Base-by-base conservation (phyloP, 2,329 filamentous ascomycete genomes). In the Capronia americana region DNA sequence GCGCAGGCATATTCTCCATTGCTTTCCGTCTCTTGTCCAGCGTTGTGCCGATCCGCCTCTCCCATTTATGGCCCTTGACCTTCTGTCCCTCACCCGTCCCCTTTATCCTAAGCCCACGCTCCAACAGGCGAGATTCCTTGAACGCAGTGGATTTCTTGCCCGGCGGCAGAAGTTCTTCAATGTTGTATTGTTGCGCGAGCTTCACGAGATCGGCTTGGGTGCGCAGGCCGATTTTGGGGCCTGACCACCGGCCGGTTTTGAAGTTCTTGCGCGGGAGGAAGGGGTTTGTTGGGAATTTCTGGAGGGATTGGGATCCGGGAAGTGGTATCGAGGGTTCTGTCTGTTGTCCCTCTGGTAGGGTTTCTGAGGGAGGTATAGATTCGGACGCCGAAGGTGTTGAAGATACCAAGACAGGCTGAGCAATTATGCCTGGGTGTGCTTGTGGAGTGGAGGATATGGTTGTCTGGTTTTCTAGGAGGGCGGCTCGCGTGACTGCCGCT, bases 41-140 rank as follows among this genome's bases (percentile, higher is more conserved):
- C 79, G 90, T 91, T 68, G 86, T 84, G 81, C 91, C 89, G 82
- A 97, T 83, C 75, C 90, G 90, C 77, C 95, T 88, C 84, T 99
- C 95, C 88, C 93, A 92, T 74, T 88, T 85, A 80, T 97, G 94
- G 79, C 95, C 95, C 90, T 98, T 99, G 78, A 97, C 94, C 80
- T 86, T 89, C 81, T 97, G 89, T 65, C 93, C 94, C 72, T 92
- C 88, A 84, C 95, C 94, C 1, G 94, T 98, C 74, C 94, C 94
- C 86, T 93, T 94, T 65, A 97, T 91, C 69, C 89, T 85, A 78
- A 97, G 77, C 57, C 93, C 94, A 70, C 90, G 85, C 82, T 96
- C 91, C 65, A 92, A 87, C 65, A 92, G 84, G 77, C 88, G 86
- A 74, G 87, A 85, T 75, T 93, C 85, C 78, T 80, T 79, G 72